Percentiles rank a stretch among this genome's conserved stretches.
Conservation (phyloP, 495 filamentous ascomycete species). For the Cercophora newfieldiana region DNA sequence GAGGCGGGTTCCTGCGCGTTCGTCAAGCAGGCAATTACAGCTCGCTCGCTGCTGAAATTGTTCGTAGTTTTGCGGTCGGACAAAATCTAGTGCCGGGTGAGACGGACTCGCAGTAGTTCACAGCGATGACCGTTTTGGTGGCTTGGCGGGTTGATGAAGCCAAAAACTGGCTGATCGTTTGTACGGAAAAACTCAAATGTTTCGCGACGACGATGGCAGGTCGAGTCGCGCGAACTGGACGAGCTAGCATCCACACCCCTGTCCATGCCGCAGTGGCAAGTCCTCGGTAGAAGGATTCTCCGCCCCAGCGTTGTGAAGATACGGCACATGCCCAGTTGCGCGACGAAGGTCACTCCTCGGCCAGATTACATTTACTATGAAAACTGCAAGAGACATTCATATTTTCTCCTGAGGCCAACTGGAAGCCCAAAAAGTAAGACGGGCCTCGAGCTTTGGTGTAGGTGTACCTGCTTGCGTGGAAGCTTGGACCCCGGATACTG, state of each 20-base stretch:
- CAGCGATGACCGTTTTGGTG: slow-evolving; percentile 21
- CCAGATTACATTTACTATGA: too few relatives aligned
- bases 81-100: slow-evolving; percentile 1
- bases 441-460: too few relatives aligned
- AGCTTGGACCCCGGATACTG: too few relatives aligned
- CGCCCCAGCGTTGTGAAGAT: too few relatives aligned
- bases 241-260: slow-evolving; percentile 21
- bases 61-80: neutral
- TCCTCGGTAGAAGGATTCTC: neutral
- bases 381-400: too few relatives aligned
- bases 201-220: slow-evolving; percentile 23
- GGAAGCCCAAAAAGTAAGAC: too few relatives aligned
- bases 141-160: slow-evolving; percentile 26
- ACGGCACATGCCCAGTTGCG: too few relatives aligned
- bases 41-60: neutral
- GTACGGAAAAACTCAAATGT: slow-evolving; percentile 29
- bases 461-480: too few relatives aligned
- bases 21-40: slow-evolving; percentile 11
- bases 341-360: too few relatives aligned
- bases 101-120: slow-evolving; percentile 19
- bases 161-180: slow-evolving; percentile 28
- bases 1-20: slow-evolving; percentile 21
- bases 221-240: slow-evolving; percentile 23
- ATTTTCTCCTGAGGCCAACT: too few relatives aligned
- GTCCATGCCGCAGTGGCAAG: slow-evolving; percentile 13